Evolutionary conservation across 2,329 filamentous ascomycete genomes (phyloP).

Genomic region (Verticillium dahliae): DNA sequence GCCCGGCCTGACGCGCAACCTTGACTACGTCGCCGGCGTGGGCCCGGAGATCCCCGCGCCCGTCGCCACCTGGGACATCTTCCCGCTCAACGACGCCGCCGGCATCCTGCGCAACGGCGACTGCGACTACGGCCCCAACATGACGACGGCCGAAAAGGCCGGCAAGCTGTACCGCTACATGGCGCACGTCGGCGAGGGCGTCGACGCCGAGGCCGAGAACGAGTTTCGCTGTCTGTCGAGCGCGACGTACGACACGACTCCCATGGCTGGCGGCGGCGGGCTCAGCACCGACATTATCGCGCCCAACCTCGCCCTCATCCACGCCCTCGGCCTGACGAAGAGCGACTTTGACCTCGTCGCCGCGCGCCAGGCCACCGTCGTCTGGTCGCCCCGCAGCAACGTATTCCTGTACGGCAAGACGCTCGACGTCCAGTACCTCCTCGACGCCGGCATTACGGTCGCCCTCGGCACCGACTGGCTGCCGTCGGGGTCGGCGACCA

Average conservation of each 20-base stretch:
- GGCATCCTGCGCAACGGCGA: slow-evolving; percentile 17
- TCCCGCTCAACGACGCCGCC: slow-evolving; percentile 16
- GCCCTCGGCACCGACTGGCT: slow-evolving; percentile 22
- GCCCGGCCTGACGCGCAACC: slow-evolving; percentile 18
- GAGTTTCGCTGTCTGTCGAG: slow-evolving; percentile 20
- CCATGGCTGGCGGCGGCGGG: slow-evolving; percentile 13
- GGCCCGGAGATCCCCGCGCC: slow-evolving; percentile 13
- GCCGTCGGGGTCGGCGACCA: slow-evolving; percentile 19
- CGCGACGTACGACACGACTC: slow-evolving; percentile 13
- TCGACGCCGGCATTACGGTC: slow-evolving; percentile 17
- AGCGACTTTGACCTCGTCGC: slow-evolving; percentile 18
- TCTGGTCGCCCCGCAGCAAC: slow-evolving; percentile 22
- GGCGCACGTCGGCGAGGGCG: slow-evolving; percentile 19
- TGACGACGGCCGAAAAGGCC: slow-evolving; percentile 10
- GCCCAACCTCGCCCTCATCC: slow-evolving; percentile 18
- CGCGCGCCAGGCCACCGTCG: slow-evolving; percentile 17
- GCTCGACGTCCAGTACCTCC: slow-evolving; percentile 17
- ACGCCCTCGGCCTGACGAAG: slow-evolving; percentile 16
- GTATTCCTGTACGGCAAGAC: slow-evolving; percentile 20
- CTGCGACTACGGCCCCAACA: slow-evolving; percentile 18
- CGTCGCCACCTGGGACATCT: slow-evolving; percentile 15
- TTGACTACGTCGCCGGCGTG: slow-evolving; percentile 17
- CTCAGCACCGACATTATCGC: slow-evolving; percentile 18
- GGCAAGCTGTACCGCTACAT: slow-evolving; percentile 15
- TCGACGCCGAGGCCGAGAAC: slow-evolving; percentile 18